Evolutionary conservation across 805 yeast genomes (phyloP).

Genomic region (Zygosaccharomyces pseudorouxii): DNA sequence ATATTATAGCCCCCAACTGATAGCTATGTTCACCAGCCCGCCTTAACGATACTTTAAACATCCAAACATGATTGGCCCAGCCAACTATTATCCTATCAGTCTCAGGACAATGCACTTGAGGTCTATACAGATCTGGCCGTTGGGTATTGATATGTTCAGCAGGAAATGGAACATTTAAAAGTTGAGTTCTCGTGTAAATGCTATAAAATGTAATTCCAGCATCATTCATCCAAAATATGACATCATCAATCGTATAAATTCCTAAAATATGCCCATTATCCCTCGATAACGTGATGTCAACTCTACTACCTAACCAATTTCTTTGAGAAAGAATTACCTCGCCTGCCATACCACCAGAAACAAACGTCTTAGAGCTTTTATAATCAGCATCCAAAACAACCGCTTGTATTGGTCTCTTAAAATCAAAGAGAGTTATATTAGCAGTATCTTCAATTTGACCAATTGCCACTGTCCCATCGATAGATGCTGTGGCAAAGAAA

Average conservation of each 20-base stretch:
- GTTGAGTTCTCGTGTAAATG: constrained; percentile 43
- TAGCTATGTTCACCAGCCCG: constrained; percentile 19
- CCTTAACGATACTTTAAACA: constrained; percentile 44
- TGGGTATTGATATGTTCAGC: constrained; percentile 39
- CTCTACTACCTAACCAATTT: constrained; percentile 83
- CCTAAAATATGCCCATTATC: constrained; percentile 68
- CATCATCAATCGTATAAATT: constrained; percentile 56
- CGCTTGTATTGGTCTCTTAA: constrained; percentile 82
- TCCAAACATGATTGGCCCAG: constrained; percentile 81
- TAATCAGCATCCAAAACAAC: constrained; percentile 77
- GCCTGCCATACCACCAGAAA: constrained; percentile 90
- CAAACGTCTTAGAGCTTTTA: constrained; percentile 53
- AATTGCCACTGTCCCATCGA: constrained; percentile 88
- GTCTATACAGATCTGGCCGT: constrained; percentile 80
- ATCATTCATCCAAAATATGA: constrained; percentile 81
- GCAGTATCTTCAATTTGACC: constrained; percentile 60
- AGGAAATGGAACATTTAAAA: constrained; percentile 56
- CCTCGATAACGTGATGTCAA: constrained; percentile 58
- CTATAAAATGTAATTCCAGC: constrained; percentile 70
- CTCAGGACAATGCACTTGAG: constrained; percentile 64
- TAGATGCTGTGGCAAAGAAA: constrained; percentile 80
- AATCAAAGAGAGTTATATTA: constrained; percentile 71
- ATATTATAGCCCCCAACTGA: constrained; percentile 31
- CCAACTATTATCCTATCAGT: constrained; percentile 65
- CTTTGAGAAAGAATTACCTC: constrained; percentile 66